Evolutionary conservation across 169 alveolate species (phyloP).

Genomic region (Plasmodium inui): DNA sequence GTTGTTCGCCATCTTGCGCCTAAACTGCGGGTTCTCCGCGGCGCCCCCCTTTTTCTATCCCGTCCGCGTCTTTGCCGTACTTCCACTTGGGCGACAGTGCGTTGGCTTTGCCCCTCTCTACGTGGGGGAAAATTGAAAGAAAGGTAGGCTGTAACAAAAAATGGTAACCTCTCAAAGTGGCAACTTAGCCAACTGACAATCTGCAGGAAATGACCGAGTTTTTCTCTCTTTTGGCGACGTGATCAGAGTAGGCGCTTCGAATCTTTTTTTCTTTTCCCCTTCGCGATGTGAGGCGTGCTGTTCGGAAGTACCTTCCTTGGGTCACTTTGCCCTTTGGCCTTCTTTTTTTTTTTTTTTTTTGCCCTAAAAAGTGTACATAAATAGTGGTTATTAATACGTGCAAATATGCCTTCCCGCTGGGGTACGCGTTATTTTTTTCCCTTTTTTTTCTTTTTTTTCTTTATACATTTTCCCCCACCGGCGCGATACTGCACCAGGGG

Average conservation of each 20-base stretch:
- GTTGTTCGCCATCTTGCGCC: constrained; percentile 5
- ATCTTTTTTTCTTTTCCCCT: neutral
- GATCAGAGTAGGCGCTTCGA: neutral
- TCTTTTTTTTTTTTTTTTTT: neutral
- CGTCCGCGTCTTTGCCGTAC: neutral
- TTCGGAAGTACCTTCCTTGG: neutral
- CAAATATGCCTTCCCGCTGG: neutral
- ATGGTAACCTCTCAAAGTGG: neutral
- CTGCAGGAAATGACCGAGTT: neutral
- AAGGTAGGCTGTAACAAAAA: neutral
- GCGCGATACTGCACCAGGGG: neutral
- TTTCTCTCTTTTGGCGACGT: neutral
- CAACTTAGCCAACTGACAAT: neutral
- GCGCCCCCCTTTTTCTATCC: neutral
- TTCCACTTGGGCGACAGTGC: neutral
- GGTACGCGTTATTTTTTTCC: neutral
- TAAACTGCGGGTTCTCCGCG: neutral
- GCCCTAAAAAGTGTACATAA: neutral
- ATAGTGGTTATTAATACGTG: neutral
- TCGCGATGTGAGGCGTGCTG: neutral
- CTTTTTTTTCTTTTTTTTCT: neutral
- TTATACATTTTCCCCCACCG: neutral
- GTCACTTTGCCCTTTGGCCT: neutral
- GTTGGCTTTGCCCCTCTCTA: neutral
- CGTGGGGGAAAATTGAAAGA: neutral